Percentiles rank a stretch among this genome's conserved stretches.
Conservation (phyloP, 108 stramenopile genomes). For the Craspedostauros australis region DNA sequence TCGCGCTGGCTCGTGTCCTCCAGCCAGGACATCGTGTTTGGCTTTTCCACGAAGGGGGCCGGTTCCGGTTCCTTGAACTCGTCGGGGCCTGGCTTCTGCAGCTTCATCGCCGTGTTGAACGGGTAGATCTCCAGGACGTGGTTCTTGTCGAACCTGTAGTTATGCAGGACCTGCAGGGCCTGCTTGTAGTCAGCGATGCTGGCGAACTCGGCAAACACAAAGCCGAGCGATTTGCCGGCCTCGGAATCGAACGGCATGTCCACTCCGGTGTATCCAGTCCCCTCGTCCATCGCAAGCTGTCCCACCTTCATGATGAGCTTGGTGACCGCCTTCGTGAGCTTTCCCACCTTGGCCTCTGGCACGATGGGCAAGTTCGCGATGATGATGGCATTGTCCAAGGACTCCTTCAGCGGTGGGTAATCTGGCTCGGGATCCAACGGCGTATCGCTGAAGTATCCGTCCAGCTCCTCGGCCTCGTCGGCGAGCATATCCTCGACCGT, state of each 20-base stretch:
- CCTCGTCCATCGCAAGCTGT: conserved; percentile 41
- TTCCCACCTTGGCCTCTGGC: conserved; percentile 68
- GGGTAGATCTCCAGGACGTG: conserved; percentile 68
- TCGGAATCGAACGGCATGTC: conserved; percentile 60
- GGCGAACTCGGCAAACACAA: conserved; percentile 89
- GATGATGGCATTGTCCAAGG: conserved; percentile 69
- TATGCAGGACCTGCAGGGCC: conserved; percentile 88
- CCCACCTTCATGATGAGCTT: conserved; percentile 71
- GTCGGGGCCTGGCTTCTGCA: conserved; percentile 29
- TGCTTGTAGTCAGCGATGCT: conserved; percentile 83
- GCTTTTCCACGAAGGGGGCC: conserved; percentile 77
- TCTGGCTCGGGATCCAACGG: conserved; percentile 66
- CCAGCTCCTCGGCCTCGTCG: conserved; percentile 67
- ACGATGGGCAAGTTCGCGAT: conserved; percentile 81
- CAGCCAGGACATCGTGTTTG: conserved; percentile 86
- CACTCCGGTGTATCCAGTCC: conserved; percentile 44
- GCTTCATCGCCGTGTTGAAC: conserved; percentile 63
- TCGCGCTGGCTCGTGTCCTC: conserved; percentile 90
- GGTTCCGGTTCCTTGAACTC: conserved; percentile 73
- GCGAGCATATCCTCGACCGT: conserved; percentile 39
- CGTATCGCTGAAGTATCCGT: conserved; percentile 82
- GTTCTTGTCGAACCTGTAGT: conserved; percentile 90
- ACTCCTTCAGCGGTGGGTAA: conserved; percentile 62
- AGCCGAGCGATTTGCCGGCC: conserved; percentile 69
- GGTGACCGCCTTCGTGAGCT: conserved; percentile 66